Percentiles rank a stretch among this genome's conserved stretches.
phyloP scores from a whole-genome alignment of 2,329 filamentous ascomycete genomes.

The Proliferodiscus dingleyae region DNA sequence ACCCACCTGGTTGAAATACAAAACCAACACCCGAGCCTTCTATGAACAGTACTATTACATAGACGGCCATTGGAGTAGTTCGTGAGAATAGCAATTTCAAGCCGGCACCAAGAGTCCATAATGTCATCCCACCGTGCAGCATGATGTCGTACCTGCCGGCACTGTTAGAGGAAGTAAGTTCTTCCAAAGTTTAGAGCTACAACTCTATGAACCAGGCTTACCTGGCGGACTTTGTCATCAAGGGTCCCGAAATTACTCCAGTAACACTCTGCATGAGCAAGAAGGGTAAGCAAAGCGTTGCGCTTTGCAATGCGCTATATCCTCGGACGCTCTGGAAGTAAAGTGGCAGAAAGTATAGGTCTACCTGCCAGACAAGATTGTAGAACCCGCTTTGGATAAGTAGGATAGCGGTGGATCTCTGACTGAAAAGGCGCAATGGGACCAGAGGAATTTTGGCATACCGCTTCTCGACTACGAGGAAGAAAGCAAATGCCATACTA shows the following conservation, averaged over 20 bases:
- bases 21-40: slow-evolving; percentile 29
- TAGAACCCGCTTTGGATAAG: slow-evolving; percentile 36
- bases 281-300: slow-evolving; percentile 24
- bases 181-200: too few relatives aligned
- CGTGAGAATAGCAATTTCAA: slow-evolving; percentile 26
- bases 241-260: slow-evolving; percentile 19
- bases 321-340: slow-evolving; percentile 27
- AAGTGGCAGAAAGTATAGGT: slow-evolving; percentile 30
- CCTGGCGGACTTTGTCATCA: slow-evolving; percentile 20
- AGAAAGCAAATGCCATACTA: slow-evolving; percentile 30
- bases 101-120: slow-evolving; percentile 27
- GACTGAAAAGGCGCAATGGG: slow-evolving; percentile 63
- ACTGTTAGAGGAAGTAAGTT: not conserved
- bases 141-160: slow-evolving; percentile 19
- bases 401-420: slow-evolving; percentile 5
- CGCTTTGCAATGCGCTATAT: slow-evolving; percentile 23
- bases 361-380: slow-evolving; percentile 46
- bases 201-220: not conserved
- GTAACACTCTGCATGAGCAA: slow-evolving; percentile 24
- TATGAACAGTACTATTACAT: slow-evolving; percentile 22
- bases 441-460: slow-evolving; percentile 63
- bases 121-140: slow-evolving; percentile 18
- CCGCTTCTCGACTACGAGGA: slow-evolving; percentile 45
- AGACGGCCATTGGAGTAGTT: slow-evolving; percentile 17
- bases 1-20: slow-evolving; percentile 26